Percentiles rank a stretch among this genome's conserved stretches.
phyloP scores from a whole-genome alignment of 1,139 yeast species.

The Dujonia santamariae region DNA sequence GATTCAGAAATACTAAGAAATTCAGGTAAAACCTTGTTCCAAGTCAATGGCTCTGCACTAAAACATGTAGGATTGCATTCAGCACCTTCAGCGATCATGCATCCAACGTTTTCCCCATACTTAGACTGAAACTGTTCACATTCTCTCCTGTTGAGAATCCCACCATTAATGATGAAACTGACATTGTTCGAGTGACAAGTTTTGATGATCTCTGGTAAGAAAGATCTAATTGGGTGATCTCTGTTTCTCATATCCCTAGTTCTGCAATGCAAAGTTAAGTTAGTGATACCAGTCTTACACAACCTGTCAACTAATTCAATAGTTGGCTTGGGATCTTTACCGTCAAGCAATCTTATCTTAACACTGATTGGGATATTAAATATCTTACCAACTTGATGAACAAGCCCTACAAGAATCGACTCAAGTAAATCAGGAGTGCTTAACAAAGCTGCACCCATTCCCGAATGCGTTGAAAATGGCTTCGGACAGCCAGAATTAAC shows the following conservation, averaged over 20 bases:
- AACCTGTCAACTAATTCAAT: conserved; percentile 57
- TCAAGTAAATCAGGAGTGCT: conserved; percentile 77
- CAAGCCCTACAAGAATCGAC: conserved; percentile 63
- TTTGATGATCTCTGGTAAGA: conserved; percentile 57
- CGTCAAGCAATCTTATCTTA: conserved; percentile 75
- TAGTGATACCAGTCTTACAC: conserved; percentile 76
- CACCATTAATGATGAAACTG: conserved; percentile 80
- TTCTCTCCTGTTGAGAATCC: conserved; percentile 55
- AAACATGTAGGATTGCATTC: conserved; percentile 85
- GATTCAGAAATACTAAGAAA: conserved; percentile 52
- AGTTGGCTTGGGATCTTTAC: conserved; percentile 53
- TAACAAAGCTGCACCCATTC: conserved; percentile 95
- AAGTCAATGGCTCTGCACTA: conserved; percentile 43
- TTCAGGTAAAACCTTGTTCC: conserved; percentile 55
- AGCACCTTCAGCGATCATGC: conserved; percentile 92
- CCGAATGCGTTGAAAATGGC: conserved; percentile 82
- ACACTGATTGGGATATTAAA: conserved; percentile 79
- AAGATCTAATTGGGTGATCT: conserved; percentile 70
- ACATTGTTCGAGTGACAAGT: conserved; percentile 65
- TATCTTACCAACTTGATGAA: conserved; percentile 77
- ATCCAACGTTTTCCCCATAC: conserved; percentile 64
- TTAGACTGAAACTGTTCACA: conserved; percentile 47
- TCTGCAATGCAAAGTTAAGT: conserved; percentile 88
- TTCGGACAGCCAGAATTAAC: conserved; percentile 97
- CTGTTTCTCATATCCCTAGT: conserved; percentile 88